A percentile compares a stretch with the other conserved stretches of the same genome.
phyloP scores from a whole-genome alignment of 352 stramenopile species.

The Blastocystis sp. region DNA sequence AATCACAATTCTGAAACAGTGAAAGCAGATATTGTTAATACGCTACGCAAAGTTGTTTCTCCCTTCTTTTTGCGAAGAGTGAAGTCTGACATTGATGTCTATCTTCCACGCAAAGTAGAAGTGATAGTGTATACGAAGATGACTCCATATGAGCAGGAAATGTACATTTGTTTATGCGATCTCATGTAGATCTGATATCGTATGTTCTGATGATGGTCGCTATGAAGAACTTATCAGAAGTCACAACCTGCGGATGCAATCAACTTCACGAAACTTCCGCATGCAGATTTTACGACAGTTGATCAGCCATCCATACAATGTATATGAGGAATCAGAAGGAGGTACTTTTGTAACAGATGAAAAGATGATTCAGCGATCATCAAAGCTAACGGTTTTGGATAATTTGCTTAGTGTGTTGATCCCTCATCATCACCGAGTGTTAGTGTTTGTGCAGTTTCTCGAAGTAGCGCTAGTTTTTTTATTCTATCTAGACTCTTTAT shows the following conservation, averaged over 20 bases:
- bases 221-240: conserved; percentile 29
- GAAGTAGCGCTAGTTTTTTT: neutral
- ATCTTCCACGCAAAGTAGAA: conserved; percentile 91
- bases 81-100: conserved; percentile 92
- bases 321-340: neutral
- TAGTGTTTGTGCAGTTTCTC: conserved; percentile 80
- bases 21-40: conserved; percentile 77
- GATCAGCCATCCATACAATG: conserved; percentile 50
- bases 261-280: conserved; percentile 1
- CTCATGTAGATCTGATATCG: conserved; percentile 47
- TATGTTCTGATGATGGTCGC: neutral
- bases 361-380: neutral
- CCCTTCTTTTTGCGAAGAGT: conserved; percentile 96
- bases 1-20: conserved; percentile 66
- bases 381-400: conserved; percentile 78
- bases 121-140: conserved; percentile 94
- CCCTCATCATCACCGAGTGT: conserved; percentile 73
- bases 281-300: conserved; percentile 54
- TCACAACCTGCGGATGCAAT: neutral
- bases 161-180: conserved; percentile 68
- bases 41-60: conserved; percentile 81
- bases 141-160: conserved; percentile 92
- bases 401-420: conserved; percentile 79
- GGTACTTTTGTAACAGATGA: conserved; percentile 13
- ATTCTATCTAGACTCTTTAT: conserved; percentile 75